Evolutionary conservation across 2,329 filamentous ascomycete genomes (phyloP).

Genomic region (Penicillium sclerotigenum): DNA sequence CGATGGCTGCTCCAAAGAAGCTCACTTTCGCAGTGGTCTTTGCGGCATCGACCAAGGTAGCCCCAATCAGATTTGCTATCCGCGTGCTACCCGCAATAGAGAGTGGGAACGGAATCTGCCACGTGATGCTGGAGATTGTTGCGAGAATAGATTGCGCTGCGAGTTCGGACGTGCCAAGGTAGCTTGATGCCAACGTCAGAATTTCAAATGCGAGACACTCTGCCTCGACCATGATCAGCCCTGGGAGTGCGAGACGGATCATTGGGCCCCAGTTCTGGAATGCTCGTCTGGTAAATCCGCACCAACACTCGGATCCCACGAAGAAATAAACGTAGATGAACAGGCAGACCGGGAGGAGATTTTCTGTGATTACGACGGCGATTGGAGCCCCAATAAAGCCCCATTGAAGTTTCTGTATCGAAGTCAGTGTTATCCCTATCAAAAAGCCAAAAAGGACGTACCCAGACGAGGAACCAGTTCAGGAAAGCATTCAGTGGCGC

Average conservation of each 20-base stretch:
- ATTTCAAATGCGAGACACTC: constrained; percentile 94
- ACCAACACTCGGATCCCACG: constrained; percentile 74
- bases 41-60: constrained; percentile 74
- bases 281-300: constrained; percentile 68
- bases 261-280: constrained; percentile 76
- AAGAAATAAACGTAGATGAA: constrained; percentile 71
- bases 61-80: constrained; percentile 88
- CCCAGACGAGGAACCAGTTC: constrained; percentile 80
- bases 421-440: not conserved
- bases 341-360: constrained; percentile 67
- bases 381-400: constrained; percentile 79
- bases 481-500: constrained; percentile 77
- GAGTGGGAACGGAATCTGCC: constrained; percentile 88
- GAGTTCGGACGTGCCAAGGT: constrained; percentile 73
- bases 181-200: constrained; percentile 75
- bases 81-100: constrained; percentile 85
- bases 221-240: constrained; percentile 89
- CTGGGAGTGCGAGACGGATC: constrained; percentile 82
- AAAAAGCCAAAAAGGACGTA: constrained; percentile 32
- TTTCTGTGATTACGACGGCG: constrained; percentile 72
- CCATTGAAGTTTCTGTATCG: constrained; percentile 50
- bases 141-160: constrained; percentile 85
- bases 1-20: constrained; percentile 61
- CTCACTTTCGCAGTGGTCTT: constrained; percentile 76
- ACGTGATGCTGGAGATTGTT: constrained; percentile 74